Conservation (phyloP, 2,329 filamentous ascomycete species). For the Sarocladiaceae sp. region DNA sequence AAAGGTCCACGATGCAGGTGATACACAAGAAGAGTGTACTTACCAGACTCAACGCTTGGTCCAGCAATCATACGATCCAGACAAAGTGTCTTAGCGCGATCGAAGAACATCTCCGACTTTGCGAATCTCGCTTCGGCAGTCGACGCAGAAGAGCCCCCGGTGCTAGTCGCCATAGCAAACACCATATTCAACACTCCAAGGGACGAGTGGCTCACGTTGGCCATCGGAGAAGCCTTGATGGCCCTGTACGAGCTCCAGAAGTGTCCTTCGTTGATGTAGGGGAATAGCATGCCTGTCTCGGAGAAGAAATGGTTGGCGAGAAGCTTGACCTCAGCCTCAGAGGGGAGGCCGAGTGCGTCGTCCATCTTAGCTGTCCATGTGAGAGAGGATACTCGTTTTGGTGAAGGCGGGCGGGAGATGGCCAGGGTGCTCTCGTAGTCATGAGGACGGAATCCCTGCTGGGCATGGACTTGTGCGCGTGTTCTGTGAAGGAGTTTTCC, state of each 20-base stretch:
- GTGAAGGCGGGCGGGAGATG: not conserved
- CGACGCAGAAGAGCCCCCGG: too few species aligned
- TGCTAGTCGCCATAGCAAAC: not conserved
- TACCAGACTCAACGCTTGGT: conserved; percentile 3
- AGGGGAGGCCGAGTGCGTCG: not conserved
- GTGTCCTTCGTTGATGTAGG: not conserved
- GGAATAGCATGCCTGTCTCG: not conserved
- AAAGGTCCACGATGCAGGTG: not conserved
- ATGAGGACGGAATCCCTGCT: not conserved
- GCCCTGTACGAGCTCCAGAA: not conserved
- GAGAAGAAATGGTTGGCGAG: not conserved
- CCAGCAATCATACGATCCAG: not conserved
- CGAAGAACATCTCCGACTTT: conserved; percentile 2
- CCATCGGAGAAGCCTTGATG: not conserved
- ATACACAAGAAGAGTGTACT: not conserved
- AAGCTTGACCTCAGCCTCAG: not conserved
- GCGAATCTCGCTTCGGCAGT: not conserved
- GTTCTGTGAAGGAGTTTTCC: not conserved
- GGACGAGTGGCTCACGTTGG: not conserved
- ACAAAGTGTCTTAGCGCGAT: not conserved
- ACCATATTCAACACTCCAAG: not conserved
- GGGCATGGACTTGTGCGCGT: not conserved
- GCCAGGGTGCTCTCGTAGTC: not conserved
- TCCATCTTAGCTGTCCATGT: too few species aligned
- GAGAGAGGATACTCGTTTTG: too few species aligned